These are phyloP conservation scores for Pezicula carpinea DNA, from an alignment of 2,329 filamentous ascomycete genomes.

Conservation along the genomic window DNA sequence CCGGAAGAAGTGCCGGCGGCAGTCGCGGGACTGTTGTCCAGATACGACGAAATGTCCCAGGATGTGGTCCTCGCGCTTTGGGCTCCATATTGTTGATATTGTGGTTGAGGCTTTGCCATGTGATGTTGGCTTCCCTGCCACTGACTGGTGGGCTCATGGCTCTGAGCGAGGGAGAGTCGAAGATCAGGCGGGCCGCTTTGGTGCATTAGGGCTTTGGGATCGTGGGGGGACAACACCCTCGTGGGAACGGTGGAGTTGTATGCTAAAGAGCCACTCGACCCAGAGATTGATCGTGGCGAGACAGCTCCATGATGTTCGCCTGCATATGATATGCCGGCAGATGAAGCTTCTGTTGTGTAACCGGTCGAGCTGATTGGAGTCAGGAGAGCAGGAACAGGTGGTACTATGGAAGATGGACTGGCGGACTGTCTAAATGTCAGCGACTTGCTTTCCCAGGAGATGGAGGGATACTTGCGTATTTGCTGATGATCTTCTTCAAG, in stretches of 20 bases:
- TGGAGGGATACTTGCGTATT: constrained; percentile 55
- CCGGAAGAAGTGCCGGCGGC: constrained; percentile 21
- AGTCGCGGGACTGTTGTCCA: constrained; percentile 25
- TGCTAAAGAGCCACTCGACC: constrained; percentile 23
- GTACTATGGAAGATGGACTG: constrained; percentile 28
- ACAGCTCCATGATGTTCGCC: constrained; percentile 26
- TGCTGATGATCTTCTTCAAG: constrained; percentile 96
- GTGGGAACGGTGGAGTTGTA: constrained; percentile 20
- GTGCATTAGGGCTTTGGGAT: constrained; percentile 20
- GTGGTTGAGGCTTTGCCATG: constrained; percentile 21
- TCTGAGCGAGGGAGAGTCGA: constrained; percentile 19
- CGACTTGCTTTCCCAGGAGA: not conserved
- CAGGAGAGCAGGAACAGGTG: constrained; percentile 23
- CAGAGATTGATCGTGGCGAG: constrained; percentile 27
- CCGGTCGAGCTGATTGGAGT: constrained; percentile 28
- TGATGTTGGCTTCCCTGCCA: constrained; percentile 25
- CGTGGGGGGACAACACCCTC: constrained; percentile 23
- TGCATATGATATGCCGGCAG: constrained; percentile 21
- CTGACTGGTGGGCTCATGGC: constrained; percentile 20
- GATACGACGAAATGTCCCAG: constrained; percentile 29
- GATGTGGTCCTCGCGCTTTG: constrained; percentile 17
- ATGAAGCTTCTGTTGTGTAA: constrained; percentile 25
- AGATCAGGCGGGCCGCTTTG: constrained; percentile 25
- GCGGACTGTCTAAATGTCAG: constrained; percentile 25
- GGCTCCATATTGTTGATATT: constrained; percentile 17